phyloP scores from a whole-genome alignment of 2,329 filamentous ascomycete species.

The Mycosphaerella arachidis region DNA sequence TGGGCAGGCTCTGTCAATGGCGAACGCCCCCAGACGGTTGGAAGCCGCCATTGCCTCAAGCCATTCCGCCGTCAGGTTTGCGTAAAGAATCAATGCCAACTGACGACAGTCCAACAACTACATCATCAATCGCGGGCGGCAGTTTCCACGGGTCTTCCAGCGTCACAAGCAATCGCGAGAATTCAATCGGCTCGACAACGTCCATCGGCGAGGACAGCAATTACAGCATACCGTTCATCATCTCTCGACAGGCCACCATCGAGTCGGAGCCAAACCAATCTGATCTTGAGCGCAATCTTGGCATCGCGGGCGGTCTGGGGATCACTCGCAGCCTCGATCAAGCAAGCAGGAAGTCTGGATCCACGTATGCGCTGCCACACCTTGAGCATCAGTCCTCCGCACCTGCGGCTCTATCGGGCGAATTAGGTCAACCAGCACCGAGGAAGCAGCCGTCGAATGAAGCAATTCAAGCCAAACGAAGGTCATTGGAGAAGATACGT shows the following conservation, averaged over 20 bases:
- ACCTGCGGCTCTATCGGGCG: conserved; percentile 43
- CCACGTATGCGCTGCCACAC: conserved; percentile 41
- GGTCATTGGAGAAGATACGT: conserved; percentile 67
- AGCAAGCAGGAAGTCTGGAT: conserved; percentile 11
- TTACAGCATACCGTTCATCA: conserved; percentile 71
- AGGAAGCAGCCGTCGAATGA: conserved; percentile 67
- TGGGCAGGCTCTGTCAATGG: conserved; percentile 89
- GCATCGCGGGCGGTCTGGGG: conserved; percentile 58
- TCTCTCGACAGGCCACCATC: conserved; percentile 64
- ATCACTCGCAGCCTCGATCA: conserved; percentile 45
- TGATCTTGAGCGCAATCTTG: conserved; percentile 43
- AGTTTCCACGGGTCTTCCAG: conserved; percentile 2
- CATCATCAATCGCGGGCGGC: conserved; percentile 50
- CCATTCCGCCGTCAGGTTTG: conserved; percentile 58
- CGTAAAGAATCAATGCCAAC: conserved; percentile 59
- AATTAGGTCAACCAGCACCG: conserved; percentile 31
- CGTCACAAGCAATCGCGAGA: conserved; percentile 53
- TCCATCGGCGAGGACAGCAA: conserved; percentile 84
- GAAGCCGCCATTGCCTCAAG: conserved; percentile 35
- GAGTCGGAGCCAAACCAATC: conserved; percentile 55
- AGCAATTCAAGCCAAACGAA: conserved; percentile 67
- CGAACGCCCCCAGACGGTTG: conserved; percentile 67
- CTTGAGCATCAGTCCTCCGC: conserved; percentile 64
- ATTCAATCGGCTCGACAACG: conserved; percentile 76
- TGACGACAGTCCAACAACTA: conserved; percentile 82